phyloP scores from a whole-genome alignment of 352 stramenopile genomes.

The Nothophytophthora sp. region DNA sequence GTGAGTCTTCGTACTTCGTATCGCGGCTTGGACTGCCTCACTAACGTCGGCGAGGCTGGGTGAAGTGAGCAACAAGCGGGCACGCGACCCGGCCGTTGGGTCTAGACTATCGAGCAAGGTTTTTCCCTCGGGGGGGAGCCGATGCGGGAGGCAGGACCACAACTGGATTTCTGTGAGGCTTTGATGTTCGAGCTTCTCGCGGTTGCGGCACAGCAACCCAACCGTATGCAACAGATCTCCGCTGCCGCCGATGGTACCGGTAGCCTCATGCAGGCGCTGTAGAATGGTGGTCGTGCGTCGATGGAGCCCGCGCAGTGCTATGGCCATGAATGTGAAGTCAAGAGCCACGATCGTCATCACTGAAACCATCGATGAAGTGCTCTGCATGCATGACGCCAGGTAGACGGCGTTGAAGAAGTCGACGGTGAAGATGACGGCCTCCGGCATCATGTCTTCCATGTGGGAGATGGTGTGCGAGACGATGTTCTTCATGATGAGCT shows the following conservation, averaged over 20 bases:
- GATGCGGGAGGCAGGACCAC: conserved; percentile 15
- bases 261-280: conserved; percentile 3
- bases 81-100: no score
- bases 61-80: no score
- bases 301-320: conserved; percentile 3
- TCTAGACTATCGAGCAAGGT: conserved; percentile 7
- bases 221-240: conserved; percentile 2
- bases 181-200: conserved; percentile 12
- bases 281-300: conserved; percentile 1
- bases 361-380: neutral
- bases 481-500: conserved; percentile 19
- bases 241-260: neutral
- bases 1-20: no score
- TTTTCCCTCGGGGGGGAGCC: conserved; percentile 4
- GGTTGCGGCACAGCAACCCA: conserved; percentile 10
- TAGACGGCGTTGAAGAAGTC: conserved; percentile 50
- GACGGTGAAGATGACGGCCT: conserved; percentile 45
- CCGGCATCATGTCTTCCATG: conserved; percentile 30
- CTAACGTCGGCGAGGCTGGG: no score
- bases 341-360: neutral
- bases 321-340: conserved; percentile 1
- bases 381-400: conserved; percentile 21
- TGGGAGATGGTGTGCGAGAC: conserved; percentile 16
- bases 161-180: conserved; percentile 11
- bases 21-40: no score